A percentile compares a stretch with the other conserved stretches of the same genome.
Conservation (phyloP, 345 rosid genomes). For the Eucalyptus pauciflora region DNA sequence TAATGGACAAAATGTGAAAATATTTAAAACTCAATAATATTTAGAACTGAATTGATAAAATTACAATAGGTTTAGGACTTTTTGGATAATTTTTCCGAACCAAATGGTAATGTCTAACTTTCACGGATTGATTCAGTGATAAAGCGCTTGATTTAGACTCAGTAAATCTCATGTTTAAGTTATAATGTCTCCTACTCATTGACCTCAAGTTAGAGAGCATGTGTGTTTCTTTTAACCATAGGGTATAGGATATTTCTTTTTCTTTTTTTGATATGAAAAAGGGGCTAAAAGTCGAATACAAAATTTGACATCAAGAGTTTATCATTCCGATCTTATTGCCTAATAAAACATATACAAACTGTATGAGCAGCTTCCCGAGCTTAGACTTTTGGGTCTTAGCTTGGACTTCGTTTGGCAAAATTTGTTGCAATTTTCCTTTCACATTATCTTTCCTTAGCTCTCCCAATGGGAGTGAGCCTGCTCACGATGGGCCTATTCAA, state of each 20-base stretch:
- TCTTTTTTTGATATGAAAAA: background rate
- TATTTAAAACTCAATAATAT: too few species aligned
- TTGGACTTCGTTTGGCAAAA: background rate
- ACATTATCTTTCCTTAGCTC: background rate
- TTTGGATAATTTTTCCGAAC: background rate
- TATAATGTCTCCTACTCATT: background rate
- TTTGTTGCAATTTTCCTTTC: background rate
- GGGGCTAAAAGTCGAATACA: background rate
- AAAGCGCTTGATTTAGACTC: background rate
- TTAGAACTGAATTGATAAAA: fast-evolving
- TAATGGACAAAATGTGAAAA: too few species aligned
- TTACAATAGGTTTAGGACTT: fast-evolving
- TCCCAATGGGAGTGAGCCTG: background rate
- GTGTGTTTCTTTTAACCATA: background rate
- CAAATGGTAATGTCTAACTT: background rate
- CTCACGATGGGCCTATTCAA: background rate
- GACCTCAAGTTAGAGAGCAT: background rate
- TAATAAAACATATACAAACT: background rate
- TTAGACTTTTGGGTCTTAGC: background rate
- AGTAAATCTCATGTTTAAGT: background rate
- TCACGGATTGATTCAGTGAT: background rate
- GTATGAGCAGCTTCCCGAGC: fast-evolving
- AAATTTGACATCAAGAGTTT: background rate
- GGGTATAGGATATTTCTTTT: background rate
- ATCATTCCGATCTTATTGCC: background rate